Conservation (phyloP, 2,329 filamentous ascomycete species). For the Cladosporium sp. region DNA sequence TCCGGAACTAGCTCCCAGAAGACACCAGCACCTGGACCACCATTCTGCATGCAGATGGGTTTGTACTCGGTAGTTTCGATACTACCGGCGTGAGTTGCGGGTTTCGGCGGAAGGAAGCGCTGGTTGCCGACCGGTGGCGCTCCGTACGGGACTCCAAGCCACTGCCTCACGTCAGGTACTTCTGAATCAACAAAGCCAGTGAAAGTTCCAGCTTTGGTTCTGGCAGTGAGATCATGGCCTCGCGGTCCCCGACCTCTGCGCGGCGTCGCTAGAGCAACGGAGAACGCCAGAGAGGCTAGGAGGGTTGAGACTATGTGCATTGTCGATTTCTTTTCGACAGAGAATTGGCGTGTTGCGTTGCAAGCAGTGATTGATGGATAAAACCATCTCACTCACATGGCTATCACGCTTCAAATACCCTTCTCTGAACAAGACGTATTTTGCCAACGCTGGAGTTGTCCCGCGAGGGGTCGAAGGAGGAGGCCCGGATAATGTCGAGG, state of each 20-base stretch:
- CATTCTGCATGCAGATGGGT: conserved; percentile 16
- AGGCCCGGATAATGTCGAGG: no score
- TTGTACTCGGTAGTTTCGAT: conserved; percentile 10
- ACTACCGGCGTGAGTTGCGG: neutral
- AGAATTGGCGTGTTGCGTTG: no score
- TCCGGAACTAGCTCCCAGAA: conserved; percentile 12
- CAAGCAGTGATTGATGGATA: no score
- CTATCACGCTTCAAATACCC: no score
- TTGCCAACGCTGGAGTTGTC: no score
- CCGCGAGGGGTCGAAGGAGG: no score
- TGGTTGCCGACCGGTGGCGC: conserved; percentile 2
- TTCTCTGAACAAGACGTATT: no score
- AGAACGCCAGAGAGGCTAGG: no score
- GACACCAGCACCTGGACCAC: conserved; percentile 7
- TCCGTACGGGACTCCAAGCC: conserved; percentile 5
- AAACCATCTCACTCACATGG: no score
- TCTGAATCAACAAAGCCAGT: conserved; percentile 1
- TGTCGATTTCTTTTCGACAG: no score
- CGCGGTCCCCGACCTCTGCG: neutral
- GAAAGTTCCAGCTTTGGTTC: conserved; percentile 2
- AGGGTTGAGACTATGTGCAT: no score
- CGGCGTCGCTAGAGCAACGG: no score
- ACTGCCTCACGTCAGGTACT: conserved; percentile 1
- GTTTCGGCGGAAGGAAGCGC: conserved; percentile 3
- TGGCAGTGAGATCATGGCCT: conserved; percentile 1